These are phyloP conservation scores for Cryptococcus jaspeensis DNA, from an alignment of 1,284 basidiomycete genomes.

Conservation along the genomic window DNA sequence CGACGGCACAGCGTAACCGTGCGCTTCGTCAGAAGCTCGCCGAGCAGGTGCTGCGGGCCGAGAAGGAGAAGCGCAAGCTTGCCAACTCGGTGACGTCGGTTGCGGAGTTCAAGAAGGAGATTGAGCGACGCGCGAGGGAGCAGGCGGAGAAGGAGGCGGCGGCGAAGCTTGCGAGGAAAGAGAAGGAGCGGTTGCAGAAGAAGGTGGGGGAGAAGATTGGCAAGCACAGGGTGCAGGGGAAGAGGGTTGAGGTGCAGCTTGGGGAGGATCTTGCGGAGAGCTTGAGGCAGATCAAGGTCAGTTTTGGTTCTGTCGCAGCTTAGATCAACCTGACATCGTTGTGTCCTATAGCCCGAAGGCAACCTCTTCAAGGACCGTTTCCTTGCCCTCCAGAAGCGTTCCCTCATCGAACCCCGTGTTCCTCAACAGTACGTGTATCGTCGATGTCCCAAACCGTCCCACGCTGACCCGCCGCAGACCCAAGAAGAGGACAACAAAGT, in stretches of 20 bases:
- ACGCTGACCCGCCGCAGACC: slow-evolving; percentile 54
- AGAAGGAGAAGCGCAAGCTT: slow-evolving; percentile 27
- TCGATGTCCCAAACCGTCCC: slow-evolving; percentile 1
- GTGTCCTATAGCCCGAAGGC: slow-evolving; percentile 70
- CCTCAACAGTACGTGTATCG: slow-evolving; percentile 63
- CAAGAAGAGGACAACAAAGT: slow-evolving; percentile 60
- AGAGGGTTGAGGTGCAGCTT: slow-evolving; percentile 77
- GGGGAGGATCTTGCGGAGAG: slow-evolving; percentile 89
- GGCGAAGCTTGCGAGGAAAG: slow-evolving; percentile 57
- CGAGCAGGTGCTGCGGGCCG: slow-evolving; percentile 8
- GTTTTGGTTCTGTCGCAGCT: slow-evolving; percentile 21
- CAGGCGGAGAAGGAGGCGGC: slow-evolving; percentile 28
- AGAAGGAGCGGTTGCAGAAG: slow-evolving; percentile 58
- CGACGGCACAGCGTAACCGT: slow-evolving; percentile 52
- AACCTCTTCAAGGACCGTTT: slow-evolving; percentile 90
- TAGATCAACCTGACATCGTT: background rate
- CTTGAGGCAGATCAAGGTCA: slow-evolving; percentile 76
- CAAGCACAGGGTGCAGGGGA: slow-evolving; percentile 70
- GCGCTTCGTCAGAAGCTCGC: slow-evolving; percentile 19
- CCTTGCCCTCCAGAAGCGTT: slow-evolving; percentile 55
- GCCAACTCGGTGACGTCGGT: slow-evolving; percentile 31
- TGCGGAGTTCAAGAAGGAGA: slow-evolving; percentile 27
- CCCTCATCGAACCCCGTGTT: slow-evolving; percentile 53
- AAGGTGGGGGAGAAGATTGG: slow-evolving; percentile 66
- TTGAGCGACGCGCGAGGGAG: slow-evolving; percentile 25